A percentile compares a stretch with the other conserved stretches of the same genome.
Evolutionary conservation across 305 asterid genomes (phyloP).

Genomic region (Solanum aculeatissimum): DNA sequence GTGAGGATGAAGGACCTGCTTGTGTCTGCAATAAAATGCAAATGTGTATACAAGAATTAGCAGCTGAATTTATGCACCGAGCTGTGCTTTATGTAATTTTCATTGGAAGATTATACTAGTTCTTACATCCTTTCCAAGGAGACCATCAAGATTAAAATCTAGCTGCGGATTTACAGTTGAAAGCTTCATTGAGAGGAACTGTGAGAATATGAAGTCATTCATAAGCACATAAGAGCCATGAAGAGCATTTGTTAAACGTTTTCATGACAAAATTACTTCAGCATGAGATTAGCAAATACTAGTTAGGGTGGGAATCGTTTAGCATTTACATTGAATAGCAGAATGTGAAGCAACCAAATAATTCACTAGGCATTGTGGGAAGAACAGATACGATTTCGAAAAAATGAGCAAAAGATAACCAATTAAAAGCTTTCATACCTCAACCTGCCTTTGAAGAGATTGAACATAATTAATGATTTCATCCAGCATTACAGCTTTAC

Average conservation of each 20-base stretch:
- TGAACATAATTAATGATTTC: slow-evolving; percentile 97
- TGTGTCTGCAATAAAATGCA: slow-evolving; percentile 17
- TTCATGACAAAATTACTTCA: background rate
- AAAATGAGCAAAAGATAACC: background rate
- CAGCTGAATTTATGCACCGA: background rate
- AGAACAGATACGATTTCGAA: background rate
- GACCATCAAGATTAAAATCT: slow-evolving; percentile 61
- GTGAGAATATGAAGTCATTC: slow-evolving; percentile 6
- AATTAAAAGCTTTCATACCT: slow-evolving; percentile 32
- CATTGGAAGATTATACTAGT: background rate
- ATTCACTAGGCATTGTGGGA: background rate
- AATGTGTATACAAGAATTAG: background rate
- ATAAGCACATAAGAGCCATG: background rate
- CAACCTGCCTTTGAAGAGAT: slow-evolving; percentile 89
- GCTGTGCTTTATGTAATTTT: background rate
- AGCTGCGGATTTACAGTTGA: slow-evolving; percentile 76
- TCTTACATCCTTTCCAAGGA: slow-evolving; percentile 69
- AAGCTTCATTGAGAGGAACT: slow-evolving; percentile 98
- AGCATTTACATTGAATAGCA: background rate
- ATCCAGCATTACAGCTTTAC: slow-evolving; percentile 97
- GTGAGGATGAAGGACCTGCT: slow-evolving; percentile 44
- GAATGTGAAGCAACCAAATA: background rate
- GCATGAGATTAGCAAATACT: background rate
- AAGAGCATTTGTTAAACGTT: background rate
- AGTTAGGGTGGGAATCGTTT: background rate